Evolutionary conservation across 2,329 filamentous ascomycete genomes (phyloP).

Genomic region (Phaeomoniella chlamydospora): DNA sequence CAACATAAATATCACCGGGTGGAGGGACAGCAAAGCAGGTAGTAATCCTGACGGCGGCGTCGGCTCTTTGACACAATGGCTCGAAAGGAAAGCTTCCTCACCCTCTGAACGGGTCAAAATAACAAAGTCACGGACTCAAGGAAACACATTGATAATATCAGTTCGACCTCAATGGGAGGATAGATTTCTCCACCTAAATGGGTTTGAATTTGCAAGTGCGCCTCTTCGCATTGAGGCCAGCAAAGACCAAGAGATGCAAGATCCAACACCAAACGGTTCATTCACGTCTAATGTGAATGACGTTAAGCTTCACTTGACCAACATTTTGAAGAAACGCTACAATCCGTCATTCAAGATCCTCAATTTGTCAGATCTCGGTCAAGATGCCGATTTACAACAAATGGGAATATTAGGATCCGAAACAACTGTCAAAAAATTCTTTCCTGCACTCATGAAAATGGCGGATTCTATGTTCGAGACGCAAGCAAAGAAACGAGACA

Average conservation of each 20-base stretch:
- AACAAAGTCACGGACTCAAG: conserved; percentile 57
- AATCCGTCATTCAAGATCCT: conserved; percentile 57
- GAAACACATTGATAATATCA: conserved; percentile 55
- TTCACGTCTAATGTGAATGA: conserved; percentile 1
- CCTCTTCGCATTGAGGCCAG: conserved; percentile 40
- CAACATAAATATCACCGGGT: conserved; percentile 12
- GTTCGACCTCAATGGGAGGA: conserved; percentile 50
- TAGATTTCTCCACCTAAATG: conserved; percentile 53
- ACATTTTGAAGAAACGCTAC: conserved; percentile 42
- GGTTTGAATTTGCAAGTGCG: conserved; percentile 53
- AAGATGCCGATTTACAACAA: conserved; percentile 55
- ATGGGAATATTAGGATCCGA: conserved; percentile 63
- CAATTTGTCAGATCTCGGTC: conserved; percentile 63
- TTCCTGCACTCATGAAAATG: conserved; percentile 79
- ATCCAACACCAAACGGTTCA: not conserved
- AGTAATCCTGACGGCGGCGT: conserved; percentile 1
- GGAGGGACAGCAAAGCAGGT: conserved; percentile 10
- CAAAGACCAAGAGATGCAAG: conserved; percentile 11
- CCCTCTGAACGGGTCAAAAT: conserved; percentile 44
- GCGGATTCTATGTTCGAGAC: conserved; percentile 58
- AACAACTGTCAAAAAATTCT: conserved; percentile 69
- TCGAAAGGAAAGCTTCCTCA: conserved; percentile 8
- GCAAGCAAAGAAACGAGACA: conserved; percentile 56
- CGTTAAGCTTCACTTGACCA: conserved; percentile 41
- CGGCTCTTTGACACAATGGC: conserved; percentile 1